Evolutionary conservation across 179 eudicot genomes (phyloP).

Genomic region (Amaranthus tricolor): DNA sequence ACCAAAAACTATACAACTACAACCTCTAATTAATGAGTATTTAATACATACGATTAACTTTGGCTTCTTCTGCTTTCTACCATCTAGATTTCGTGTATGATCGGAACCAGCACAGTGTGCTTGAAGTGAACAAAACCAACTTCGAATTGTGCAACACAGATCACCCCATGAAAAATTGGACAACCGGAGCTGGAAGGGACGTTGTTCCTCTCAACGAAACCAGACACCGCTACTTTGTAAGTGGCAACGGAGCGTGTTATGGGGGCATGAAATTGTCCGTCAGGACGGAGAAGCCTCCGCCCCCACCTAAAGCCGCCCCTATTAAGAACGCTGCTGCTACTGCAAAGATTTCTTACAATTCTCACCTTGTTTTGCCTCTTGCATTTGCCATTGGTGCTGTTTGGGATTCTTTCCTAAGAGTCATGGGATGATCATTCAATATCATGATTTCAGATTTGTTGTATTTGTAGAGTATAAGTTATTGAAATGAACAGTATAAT

Average conservation of each 20-base stretch:
- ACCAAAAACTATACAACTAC: neutral
- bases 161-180: constrained; percentile 57
- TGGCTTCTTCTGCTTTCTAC: neutral
- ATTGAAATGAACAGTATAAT: no score
- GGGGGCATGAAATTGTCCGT: constrained; percentile 72
- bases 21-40: neutral
- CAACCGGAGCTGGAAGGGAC: constrained; percentile 81
- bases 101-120: constrained; percentile 62
- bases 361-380: constrained; percentile 53
- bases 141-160: constrained; percentile 58
- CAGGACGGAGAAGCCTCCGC: constrained; percentile 51
- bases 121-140: constrained; percentile 73
- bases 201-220: constrained; percentile 69
- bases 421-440: constrained; percentile 14
- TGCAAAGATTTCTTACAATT: neutral
- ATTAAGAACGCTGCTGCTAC: constrained; percentile 29
- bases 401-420: constrained; percentile 62
- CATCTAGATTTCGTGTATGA: constrained; percentile 27
- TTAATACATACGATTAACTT: neutral
- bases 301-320: constrained; percentile 63
- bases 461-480: no score
- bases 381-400: constrained; percentile 54
- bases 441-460: no score
- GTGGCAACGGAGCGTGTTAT: constrained; percentile 72
- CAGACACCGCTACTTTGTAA: constrained; percentile 57